Conservation (phyloP, 1,284 basidiomycete species). For the Rhodotorula mucilaginosa region DNA sequence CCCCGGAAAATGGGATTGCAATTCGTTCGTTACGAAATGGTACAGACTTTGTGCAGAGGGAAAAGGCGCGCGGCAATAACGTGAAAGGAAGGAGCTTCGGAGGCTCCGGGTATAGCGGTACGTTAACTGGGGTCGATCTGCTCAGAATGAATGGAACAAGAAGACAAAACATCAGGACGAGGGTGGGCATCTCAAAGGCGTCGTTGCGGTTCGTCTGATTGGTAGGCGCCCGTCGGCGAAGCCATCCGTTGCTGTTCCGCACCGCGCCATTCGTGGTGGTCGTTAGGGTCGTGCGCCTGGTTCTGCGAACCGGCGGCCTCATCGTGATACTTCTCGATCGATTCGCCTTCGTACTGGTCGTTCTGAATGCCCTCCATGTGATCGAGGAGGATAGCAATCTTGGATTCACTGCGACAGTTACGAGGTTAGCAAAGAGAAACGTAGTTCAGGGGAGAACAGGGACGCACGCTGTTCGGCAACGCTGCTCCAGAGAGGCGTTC, state of each 20-base stretch:
- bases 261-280: conserved; percentile 1
- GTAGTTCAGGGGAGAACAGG: neutral
- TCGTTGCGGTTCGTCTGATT: conserved; percentile 4
- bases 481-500: conserved; percentile 42
- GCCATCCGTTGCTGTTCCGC: neutral
- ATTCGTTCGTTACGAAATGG: neutral
- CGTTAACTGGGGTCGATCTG: no score
- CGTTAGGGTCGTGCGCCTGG: neutral
- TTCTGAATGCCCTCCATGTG: conserved; percentile 28
- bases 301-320: neutral
- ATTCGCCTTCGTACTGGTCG: conserved; percentile 13
- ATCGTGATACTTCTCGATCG: conserved; percentile 1
- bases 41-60: neutral
- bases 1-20: neutral
- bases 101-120: no score
- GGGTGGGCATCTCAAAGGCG: neutral
- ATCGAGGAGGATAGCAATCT: conserved; percentile 38
- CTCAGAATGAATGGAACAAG: no score
- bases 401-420: conserved; percentile 25
- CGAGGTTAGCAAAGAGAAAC: neutral
- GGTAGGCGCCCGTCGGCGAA: neutral
- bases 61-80: neutral
- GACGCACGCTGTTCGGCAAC: conserved; percentile 39
- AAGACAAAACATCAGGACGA: neutral
- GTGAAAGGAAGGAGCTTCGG: neutral